These are phyloP conservation scores for Aspergillus unguis DNA, from an alignment of 2,329 filamentous ascomycete genomes.

Conservation along the genomic window DNA sequence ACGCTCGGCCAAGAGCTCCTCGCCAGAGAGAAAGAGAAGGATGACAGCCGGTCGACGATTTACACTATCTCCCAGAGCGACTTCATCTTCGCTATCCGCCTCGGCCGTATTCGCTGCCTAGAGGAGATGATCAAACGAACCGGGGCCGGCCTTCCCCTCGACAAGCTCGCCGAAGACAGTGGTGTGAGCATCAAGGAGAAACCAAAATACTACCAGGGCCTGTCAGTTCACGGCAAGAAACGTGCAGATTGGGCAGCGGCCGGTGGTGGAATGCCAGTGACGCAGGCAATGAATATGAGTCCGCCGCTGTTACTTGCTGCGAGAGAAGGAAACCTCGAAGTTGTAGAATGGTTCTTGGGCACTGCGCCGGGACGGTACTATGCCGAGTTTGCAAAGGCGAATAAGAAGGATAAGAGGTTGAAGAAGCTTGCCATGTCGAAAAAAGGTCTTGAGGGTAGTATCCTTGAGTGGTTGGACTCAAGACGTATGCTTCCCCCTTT, in stretches of 20 bases:
- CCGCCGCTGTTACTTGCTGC: constrained; percentile 35
- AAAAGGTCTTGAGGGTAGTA: constrained; percentile 8
- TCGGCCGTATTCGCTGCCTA: constrained; percentile 34
- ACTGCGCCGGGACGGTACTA: constrained; percentile 67
- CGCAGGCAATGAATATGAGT: not conserved
- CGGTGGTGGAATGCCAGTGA: constrained; percentile 40
- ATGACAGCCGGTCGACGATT: not conserved
- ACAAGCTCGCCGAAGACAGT: constrained; percentile 62
- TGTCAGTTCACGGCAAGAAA: constrained; percentile 73
- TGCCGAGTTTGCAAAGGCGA: constrained; percentile 61
- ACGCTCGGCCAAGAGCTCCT: constrained; percentile 42
- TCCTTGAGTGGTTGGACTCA: constrained; percentile 31
- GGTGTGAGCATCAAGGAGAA: constrained; percentile 63
- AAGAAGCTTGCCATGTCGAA: constrained; percentile 56
- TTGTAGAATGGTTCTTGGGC: constrained; percentile 73
- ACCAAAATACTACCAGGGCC: constrained; percentile 70
- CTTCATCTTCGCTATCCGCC: constrained; percentile 43
- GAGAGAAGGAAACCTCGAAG: constrained; percentile 55
- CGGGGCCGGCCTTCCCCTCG: constrained; percentile 67
- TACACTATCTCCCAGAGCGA: constrained; percentile 21
- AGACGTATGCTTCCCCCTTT: constrained; percentile 47
- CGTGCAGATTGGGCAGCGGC: constrained; percentile 69
- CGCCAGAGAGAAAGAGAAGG: constrained; percentile 7
- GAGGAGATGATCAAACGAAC: constrained; percentile 62
- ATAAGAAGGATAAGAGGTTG: constrained; percentile 61